Base-by-base conservation (phyloP, 352 stramenopile species). In the Phytophthora parvispora region DNA sequence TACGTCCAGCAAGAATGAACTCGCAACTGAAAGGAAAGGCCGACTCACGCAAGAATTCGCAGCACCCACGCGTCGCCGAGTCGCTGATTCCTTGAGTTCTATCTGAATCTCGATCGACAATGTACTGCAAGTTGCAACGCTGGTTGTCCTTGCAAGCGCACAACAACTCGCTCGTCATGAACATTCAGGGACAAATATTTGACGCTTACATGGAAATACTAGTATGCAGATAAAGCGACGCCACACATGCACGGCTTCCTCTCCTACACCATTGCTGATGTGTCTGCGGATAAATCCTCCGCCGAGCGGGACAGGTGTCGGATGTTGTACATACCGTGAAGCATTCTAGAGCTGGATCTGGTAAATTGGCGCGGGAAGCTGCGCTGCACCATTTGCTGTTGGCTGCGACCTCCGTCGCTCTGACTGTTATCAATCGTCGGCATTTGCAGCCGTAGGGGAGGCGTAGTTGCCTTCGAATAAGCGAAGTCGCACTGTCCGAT, bases 101-200 rank as follows among this genome's bases (percentile, higher is more conserved):
- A 20, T 64, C 55, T 63, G 56, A 47, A 55, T 32, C 24, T 38
- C 27, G 60, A 16, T 49, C 38, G 60, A 67, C 60, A 60, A 60
- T 60, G 45, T 6, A 29, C 31, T 32, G 6, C 31, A 60, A 42
- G 31, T 32, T 43, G 50, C 50, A 57, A 18, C 6, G 12, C n/a
- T n/a, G n/a, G n/a, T 12, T 36, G 15, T 36, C 31, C 2, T 36
- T 36, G 31, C 31, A 36, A 36, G 15, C 31, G 31, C 7, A n/a
- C n/a, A n/a, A n/a, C n/a, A n/a, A n/a, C n/a, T n/a, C n/a, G n/a
- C n/a, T n/a, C n/a, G n/a, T n/a, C n/a, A n/a, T n/a, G n/a, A n/a
- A n/a, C n/a, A n/a, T n/a, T n/a, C n/a, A n/a, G n/a, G n/a, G n/a
- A n/a, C n/a, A n/a, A n/a, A n/a, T n/a, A n/a, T n/a, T n/a, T n/a